Evolutionary conservation across 2,329 filamentous ascomycete species (phyloP).

Genomic region (Colletotrichum shisoi): DNA sequence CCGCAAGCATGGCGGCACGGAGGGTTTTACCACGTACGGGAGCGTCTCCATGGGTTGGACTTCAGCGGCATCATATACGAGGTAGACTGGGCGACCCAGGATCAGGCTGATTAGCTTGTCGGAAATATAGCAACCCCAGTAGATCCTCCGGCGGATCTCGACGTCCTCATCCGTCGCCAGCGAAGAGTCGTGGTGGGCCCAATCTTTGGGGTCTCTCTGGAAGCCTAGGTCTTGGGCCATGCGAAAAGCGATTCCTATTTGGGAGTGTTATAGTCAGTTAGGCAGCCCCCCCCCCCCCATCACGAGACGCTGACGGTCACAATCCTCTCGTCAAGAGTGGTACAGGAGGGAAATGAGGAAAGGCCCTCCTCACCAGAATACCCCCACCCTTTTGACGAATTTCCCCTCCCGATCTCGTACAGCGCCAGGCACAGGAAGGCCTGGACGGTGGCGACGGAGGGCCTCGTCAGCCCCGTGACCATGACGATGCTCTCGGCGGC

Average conservation of each 20-base stretch:
- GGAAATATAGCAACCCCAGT: conserved; percentile 46
- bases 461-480: conserved; percentile 41
- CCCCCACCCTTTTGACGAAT: conserved; percentile 44
- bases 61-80: conserved; percentile 37
- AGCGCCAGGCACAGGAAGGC: conserved; percentile 45
- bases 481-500: conserved; percentile 44
- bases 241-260: conserved; percentile 44
- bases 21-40: neutral
- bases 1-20: neutral
- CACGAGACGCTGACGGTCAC: neutral
- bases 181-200: conserved; percentile 41
- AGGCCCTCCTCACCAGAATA: conserved; percentile 42
- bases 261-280: neutral
- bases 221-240: conserved; percentile 46
- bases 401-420: conserved; percentile 44
- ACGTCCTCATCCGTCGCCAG: conserved; percentile 42
- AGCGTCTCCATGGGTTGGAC: conserved; percentile 31
- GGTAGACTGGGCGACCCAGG: conserved; percentile 38
- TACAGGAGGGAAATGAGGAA: neutral
- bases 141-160: conserved; percentile 45
- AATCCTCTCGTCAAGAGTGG: neutral
- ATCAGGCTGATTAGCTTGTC: conserved; percentile 43
- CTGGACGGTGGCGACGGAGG: conserved; percentile 43
- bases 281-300: neutral
- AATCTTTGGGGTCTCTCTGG: conserved; percentile 43